Base-by-base conservation (phyloP, 2,329 filamentous ascomycete genomes). In the Anthostomella pinea region DNA sequence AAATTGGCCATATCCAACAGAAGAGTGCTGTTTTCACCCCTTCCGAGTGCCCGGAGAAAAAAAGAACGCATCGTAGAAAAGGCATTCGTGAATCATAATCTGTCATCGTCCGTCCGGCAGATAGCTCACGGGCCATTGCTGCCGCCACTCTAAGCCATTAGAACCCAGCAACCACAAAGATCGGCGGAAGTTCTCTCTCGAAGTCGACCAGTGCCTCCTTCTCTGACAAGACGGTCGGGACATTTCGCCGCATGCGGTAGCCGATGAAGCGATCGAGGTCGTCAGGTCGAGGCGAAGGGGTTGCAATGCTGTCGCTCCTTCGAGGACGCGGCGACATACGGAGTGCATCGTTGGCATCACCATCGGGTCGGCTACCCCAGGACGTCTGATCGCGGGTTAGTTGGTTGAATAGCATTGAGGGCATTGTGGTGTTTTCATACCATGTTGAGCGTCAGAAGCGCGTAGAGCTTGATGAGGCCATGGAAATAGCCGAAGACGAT, bases 401-500 rank as follows among this genome's bases (percentile, higher is more conserved):
- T 31, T 13, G 38, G 17, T 37, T 30, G 16, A 26, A 21, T 35
- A 30, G 20, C 18, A 14, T 18, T 18, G 9, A 32, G n/a, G n/a
- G n/a, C n/a, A n/a, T n/a, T n/a, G n/a, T 22, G 22, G 22, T 20
- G 16, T 26, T 25, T 25, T 21, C 52, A 66, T 77, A 94, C 88
- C 79, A 86, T 83, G 58, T 85, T 83, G 51, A 90, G 77, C 40
- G 90, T 95, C 49, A 84, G 72, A 44, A 90, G 73, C 25, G 91
- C 89, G 57, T 91, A 91, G 46, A 95, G 72, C 72, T 96, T 96
- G 72, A 97, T 90, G 44, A 89, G 64, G 43, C 90, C 88, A 62
- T 97, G 91, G 54, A 94, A 85, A 66, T 93, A 96, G 33, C 91
- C 91, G 65, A 96, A 97, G 10, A 88, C 45, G 52, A 96, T 80